These are phyloP conservation scores for Penicillium mononematosum DNA, from an alignment of 495 filamentous ascomycete genomes.

Conservation along the genomic window DNA sequence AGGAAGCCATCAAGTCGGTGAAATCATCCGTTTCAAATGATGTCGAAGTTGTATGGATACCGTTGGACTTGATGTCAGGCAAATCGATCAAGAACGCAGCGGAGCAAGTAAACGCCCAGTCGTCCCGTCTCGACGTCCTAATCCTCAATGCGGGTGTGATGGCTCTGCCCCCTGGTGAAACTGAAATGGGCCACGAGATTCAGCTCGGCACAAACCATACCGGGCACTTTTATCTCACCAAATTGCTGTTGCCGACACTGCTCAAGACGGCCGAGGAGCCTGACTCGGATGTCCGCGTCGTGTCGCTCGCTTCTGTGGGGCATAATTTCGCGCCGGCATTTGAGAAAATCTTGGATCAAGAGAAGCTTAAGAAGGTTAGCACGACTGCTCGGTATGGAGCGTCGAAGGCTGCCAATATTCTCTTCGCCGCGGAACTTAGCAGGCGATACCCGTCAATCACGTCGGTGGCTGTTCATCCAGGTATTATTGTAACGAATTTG, in stretches of 20 bases:
- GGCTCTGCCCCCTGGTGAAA: conserved; percentile 44
- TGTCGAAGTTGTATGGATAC: conserved; percentile 41
- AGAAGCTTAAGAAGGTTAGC: conserved; percentile 38
- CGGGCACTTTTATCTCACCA: conserved; percentile 59
- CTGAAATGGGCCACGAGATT: conserved; percentile 48
- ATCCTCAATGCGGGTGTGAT: conserved; percentile 66
- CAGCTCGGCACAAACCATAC: conserved; percentile 61
- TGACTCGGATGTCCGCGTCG: conserved; percentile 43
- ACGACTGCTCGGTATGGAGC: conserved; percentile 53
- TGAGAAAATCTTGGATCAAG: conserved; percentile 30
- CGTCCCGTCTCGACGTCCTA: conserved; percentile 59
- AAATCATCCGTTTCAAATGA: conserved; percentile 20
- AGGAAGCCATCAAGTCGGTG: conserved; percentile 25
- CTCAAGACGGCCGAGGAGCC: conserved; percentile 32
- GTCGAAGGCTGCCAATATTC: conserved; percentile 58
- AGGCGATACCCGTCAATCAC: conserved; percentile 45
- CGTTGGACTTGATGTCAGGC: conserved; percentile 46
- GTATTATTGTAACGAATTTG: conserved; percentile 37
- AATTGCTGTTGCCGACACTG: conserved; percentile 37
- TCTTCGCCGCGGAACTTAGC: conserved; percentile 52
- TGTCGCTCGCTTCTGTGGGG: conserved; percentile 43
- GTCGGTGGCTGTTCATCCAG: conserved; percentile 49
- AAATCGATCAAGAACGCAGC: conserved; percentile 53
- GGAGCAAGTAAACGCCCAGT: conserved; percentile 42
- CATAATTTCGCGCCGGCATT: conserved; percentile 30